Evolutionary conservation across 2,329 filamentous ascomycete species (phyloP).

Genomic region (Zymoseptoria ardabiliae): DNA sequence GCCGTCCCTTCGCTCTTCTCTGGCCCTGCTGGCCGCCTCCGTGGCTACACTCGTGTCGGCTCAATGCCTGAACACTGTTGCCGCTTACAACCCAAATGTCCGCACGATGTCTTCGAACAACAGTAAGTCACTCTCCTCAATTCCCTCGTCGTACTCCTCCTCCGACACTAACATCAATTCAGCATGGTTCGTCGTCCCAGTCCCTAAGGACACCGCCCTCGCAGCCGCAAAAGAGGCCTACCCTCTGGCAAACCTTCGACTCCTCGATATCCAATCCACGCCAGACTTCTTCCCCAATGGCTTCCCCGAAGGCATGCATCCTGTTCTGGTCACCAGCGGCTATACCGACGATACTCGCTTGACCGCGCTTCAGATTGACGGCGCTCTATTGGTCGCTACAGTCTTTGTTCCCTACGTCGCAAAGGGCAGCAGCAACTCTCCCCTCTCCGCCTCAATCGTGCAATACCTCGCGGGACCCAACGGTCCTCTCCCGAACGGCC

Average conservation of each 20-base stretch:
- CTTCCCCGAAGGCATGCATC: constrained; percentile 17
- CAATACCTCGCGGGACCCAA: constrained; percentile 16
- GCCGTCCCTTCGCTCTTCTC: background rate
- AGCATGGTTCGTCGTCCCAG: constrained; percentile 19
- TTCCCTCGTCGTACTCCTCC: background rate
- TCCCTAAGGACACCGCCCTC: constrained; percentile 14
- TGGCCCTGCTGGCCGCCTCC: background rate
- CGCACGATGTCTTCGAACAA: constrained; percentile 15
- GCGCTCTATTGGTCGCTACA: constrained; percentile 5
- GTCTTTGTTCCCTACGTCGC: constrained; percentile 16
- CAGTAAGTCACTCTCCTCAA: constrained; percentile 5
- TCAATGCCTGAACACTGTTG: constrained; percentile 20
- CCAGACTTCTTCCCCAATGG: constrained; percentile 15
- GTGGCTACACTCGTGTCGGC: constrained; percentile 3
- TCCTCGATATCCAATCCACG: constrained; percentile 15
- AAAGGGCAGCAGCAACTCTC: constrained; percentile 4
- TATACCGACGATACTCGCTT: constrained; percentile 18
- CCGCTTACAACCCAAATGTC: constrained; percentile 13
- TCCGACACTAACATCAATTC: background rate
- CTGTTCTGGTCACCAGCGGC: constrained; percentile 12
- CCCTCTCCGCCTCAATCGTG: constrained; percentile 8
- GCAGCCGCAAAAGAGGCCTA: constrained; percentile 13
- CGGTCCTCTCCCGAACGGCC: constrained; percentile 15
- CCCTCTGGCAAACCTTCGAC: constrained; percentile 4
- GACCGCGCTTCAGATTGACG: constrained; percentile 19